A percentile compares a stretch with the other conserved stretches of the same genome.
phyloP scores from a whole-genome alignment of 2,329 filamentous ascomycete species.

The Madurella fahalii region DNA sequence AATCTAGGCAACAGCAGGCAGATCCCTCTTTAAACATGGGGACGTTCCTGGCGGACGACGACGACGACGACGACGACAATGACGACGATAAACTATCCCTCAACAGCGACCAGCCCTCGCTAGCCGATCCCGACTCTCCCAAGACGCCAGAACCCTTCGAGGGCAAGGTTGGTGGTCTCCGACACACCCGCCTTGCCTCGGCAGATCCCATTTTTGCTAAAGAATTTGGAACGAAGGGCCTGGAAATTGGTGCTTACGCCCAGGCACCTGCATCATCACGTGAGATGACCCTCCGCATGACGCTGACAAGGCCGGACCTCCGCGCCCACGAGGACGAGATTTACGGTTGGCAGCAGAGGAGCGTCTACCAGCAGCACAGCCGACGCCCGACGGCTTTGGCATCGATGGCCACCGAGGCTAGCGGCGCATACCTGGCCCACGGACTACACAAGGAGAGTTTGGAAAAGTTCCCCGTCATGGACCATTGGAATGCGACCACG shows the following conservation, averaged over 20 bases:
- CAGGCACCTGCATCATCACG: conserved; percentile 58
- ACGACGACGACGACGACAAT: conserved; percentile 32
- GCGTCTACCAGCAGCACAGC: conserved; percentile 23
- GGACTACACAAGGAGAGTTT: conserved; percentile 48
- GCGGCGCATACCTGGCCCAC: conserved; percentile 31
- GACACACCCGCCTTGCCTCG: conserved; percentile 18
- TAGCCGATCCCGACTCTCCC: conserved; percentile 57
- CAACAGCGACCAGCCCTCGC: conserved; percentile 52
- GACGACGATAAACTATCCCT: conserved; percentile 52
- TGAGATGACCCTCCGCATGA: conserved; percentile 97
- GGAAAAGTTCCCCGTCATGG: conserved; percentile 50
- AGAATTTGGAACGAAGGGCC: conserved; percentile 30
- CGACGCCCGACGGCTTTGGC: conserved; percentile 23
- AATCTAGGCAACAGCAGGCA: conserved; percentile 29
- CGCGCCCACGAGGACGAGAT: conserved; percentile 69
- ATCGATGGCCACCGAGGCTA: conserved; percentile 19
- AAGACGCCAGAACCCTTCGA: conserved; percentile 51
- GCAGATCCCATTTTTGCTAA: conserved; percentile 5
- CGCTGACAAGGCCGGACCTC: conserved; percentile 82
- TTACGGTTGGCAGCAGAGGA: conserved; percentile 64
- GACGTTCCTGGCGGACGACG: conserved; percentile 48
- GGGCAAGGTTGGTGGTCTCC: conserved; percentile 27
- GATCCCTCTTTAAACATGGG: conserved; percentile 48
- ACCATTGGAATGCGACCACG: conserved; percentile 44
- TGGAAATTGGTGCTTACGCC: conserved; percentile 40